These are phyloP conservation scores for Leishmania tarentolae DNA, from an alignment of 208 protist species.

Conservation along the genomic window DNA sequence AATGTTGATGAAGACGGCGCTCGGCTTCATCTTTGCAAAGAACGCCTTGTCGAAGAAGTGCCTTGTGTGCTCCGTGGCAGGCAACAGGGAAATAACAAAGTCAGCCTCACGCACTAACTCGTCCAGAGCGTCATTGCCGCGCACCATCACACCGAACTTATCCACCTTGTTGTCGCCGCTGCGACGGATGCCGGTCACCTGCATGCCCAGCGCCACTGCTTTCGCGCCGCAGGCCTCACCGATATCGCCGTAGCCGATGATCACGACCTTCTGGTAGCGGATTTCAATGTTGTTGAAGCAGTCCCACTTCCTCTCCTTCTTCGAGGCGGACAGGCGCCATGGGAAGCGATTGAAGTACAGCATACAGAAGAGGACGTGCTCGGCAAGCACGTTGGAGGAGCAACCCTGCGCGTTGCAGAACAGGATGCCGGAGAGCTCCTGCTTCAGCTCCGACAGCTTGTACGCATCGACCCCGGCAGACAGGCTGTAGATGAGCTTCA, in stretches of 20 bases:
- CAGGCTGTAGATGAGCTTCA: constrained; percentile 78
- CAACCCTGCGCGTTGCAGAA: constrained; percentile 74
- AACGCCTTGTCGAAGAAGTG: constrained; percentile 80
- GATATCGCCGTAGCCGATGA: constrained; percentile 89
- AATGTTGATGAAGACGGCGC: constrained; percentile 87
- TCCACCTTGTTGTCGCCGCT: constrained; percentile 42
- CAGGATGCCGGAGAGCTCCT: constrained; percentile 54
- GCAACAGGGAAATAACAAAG: constrained; percentile 87
- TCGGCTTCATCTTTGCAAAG: constrained; percentile 83
- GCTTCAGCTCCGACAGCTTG: constrained; percentile 39
- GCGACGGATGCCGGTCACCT: constrained; percentile 74
- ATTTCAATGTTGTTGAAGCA: constrained; percentile 71
- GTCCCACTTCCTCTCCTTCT: constrained; percentile 73
- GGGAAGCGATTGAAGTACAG: constrained; percentile 86
- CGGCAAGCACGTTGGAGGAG: constrained; percentile 72
- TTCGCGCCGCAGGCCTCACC: constrained; percentile 53
- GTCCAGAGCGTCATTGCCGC: constrained; percentile 47
- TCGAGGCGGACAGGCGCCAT: constrained; percentile 59
- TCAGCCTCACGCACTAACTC: constrained; percentile 69
- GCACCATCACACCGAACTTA: constrained; percentile 59
- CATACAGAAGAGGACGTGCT: constrained; percentile 79
- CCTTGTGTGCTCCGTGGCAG: constrained; percentile 59
- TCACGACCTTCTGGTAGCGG: constrained; percentile 58
- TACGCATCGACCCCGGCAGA: constrained; percentile 76
- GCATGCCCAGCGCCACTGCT: constrained; percentile 60